phyloP scores from a whole-genome alignment of 2,329 filamentous ascomycete genomes.

The Diaporthe ampelina region DNA sequence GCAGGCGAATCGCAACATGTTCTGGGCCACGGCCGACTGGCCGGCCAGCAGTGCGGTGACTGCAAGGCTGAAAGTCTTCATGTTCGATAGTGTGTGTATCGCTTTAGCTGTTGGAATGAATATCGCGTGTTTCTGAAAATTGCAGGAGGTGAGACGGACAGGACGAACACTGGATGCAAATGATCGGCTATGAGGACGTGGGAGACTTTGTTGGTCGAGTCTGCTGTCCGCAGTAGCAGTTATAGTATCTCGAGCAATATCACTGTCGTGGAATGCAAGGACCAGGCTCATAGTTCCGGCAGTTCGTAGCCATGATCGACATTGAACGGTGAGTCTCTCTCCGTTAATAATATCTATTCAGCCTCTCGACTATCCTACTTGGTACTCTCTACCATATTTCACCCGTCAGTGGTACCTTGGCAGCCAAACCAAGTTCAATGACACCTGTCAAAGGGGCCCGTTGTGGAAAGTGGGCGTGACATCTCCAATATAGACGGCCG shows the following conservation, averaged over 20 bases:
- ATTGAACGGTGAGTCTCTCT: conserved; percentile 20
- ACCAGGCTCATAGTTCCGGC: conserved; percentile 26
- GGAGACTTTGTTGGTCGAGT: background rate
- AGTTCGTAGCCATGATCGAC: conserved; percentile 24
- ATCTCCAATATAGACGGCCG: conserved; percentile 26
- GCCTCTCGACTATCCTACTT: background rate
- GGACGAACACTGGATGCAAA: background rate
- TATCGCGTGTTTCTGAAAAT: background rate
- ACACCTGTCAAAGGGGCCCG: background rate
- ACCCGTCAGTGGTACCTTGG: conserved; percentile 8
- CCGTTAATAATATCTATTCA: conserved; percentile 11
- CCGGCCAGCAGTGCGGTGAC: conserved; percentile 48
- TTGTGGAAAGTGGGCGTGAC: conserved; percentile 25
- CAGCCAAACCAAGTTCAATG: conserved; percentile 14
- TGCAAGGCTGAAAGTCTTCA: conserved; percentile 48
- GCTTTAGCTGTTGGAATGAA: background rate
- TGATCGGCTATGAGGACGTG: conserved; percentile 1
- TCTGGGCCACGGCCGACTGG: conserved; percentile 48
- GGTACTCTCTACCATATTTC: conserved; percentile 7
- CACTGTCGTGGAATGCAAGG: background rate
- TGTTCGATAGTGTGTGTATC: conserved; percentile 41
- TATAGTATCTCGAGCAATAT: conserved; percentile 23
- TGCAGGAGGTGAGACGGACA: too few species aligned
- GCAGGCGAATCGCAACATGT: conserved; percentile 63
- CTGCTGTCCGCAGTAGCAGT: conserved; percentile 3